These are phyloP conservation scores for Myriosclerotinia duriaeana DNA, from an alignment of 2,329 filamentous ascomycete genomes.

Conservation along the genomic window DNA sequence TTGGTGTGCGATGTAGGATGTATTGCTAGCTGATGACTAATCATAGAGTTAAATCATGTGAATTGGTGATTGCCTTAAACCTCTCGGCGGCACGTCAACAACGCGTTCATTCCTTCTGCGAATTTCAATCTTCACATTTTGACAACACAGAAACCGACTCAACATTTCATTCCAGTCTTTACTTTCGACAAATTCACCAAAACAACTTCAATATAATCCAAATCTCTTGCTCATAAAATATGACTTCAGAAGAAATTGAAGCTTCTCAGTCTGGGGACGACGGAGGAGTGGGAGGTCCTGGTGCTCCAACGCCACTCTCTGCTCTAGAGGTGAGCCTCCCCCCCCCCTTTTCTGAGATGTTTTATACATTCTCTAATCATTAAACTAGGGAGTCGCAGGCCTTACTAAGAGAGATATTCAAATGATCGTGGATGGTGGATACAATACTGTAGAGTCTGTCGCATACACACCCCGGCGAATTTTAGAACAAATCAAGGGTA, in stretches of 20 bases:
- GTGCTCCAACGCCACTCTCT: slow-evolving; percentile 85
- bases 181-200: not conserved
- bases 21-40: not conserved
- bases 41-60: not conserved
- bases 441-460: slow-evolving; percentile 91
- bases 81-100: slow-evolving; percentile 20
- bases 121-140: slow-evolving; percentile 1
- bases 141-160: not conserved
- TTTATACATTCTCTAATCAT: not conserved
- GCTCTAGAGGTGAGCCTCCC: slow-evolving; percentile 83
- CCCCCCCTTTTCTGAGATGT: too few species aligned
- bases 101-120: slow-evolving; percentile 5
- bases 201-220: not conserved
- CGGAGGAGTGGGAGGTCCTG: slow-evolving; percentile 72
- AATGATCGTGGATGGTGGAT: slow-evolving; percentile 85
- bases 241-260: slow-evolving; percentile 45
- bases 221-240: slow-evolving; percentile 21
- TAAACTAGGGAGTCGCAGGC: slow-evolving; percentile 74
- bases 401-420: slow-evolving; percentile 96
- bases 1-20: too few species aligned
- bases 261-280: slow-evolving; percentile 76
- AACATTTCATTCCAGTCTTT: not conserved
- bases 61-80: slow-evolving; percentile 18
- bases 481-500: slow-evolving; percentile 94
- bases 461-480: slow-evolving; percentile 84